These are phyloP conservation scores for Corchorus capsularis DNA, from an alignment of 345 rosid genomes.

Conservation along the genomic window DNA sequence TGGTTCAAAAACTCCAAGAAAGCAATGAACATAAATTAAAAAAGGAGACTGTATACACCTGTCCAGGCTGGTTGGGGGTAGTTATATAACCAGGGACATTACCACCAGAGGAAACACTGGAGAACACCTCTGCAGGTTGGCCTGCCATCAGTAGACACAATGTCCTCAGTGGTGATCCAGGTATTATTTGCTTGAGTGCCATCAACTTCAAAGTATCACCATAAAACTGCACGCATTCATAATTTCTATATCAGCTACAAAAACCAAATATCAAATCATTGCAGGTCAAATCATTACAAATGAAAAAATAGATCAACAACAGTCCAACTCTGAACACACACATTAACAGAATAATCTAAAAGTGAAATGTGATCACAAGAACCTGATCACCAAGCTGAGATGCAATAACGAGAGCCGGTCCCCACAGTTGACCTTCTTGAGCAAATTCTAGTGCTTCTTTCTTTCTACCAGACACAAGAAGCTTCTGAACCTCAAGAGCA, in stretches of 20 bases:
- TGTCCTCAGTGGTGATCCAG: constrained; percentile 97
- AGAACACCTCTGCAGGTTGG: constrained; percentile 76
- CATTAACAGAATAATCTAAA: constrained; percentile 10
- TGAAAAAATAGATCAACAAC: constrained; percentile 21
- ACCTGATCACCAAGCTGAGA: constrained; percentile 98
- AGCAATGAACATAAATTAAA: not conserved
- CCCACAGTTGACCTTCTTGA: constrained; percentile 97
- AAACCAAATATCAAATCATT: constrained; percentile 7
- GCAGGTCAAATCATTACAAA: constrained; percentile 7
- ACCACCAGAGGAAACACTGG: constrained; percentile 35
- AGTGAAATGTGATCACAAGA: constrained; percentile 19
- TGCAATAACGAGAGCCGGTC: constrained; percentile 95
- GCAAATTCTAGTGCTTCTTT: constrained; percentile 82
- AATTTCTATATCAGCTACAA: constrained; percentile 12
- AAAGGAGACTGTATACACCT: constrained; percentile 44
- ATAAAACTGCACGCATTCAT: constrained; percentile 42
- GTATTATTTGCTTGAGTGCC: constrained; percentile 85
- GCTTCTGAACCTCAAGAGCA: constrained; percentile 90
- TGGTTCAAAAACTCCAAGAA: constrained; percentile 17
- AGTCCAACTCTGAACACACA: not conserved
- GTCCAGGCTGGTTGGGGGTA: constrained; percentile 50
- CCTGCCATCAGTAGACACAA: constrained; percentile 94
- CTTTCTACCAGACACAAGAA: constrained; percentile 94
- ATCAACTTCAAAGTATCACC: constrained; percentile 85
- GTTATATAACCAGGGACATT: constrained; percentile 31